Conservation (phyloP, 1,284 basidiomycete genomes). For the Ganoderma meredithae region DNA sequence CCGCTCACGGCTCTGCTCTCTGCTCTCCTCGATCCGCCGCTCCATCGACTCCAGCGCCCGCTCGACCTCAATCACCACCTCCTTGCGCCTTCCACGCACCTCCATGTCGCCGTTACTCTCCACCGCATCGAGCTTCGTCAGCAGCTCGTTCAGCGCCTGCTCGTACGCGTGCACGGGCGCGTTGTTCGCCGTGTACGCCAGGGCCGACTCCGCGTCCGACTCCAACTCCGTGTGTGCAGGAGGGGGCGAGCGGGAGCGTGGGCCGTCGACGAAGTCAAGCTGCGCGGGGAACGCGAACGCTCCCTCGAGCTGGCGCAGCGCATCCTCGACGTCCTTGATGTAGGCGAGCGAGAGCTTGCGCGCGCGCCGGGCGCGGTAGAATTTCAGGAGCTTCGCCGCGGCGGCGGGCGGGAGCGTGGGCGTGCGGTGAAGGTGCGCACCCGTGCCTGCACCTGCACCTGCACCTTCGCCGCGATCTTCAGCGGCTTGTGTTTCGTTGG, state of each 20-base stretch:
- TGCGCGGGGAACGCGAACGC: slow-evolving; percentile 44
- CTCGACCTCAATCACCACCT: slow-evolving; percentile 69
- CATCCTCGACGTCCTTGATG: slow-evolving; percentile 39
- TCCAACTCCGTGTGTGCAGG: slow-evolving; percentile 13
- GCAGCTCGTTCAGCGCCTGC: slow-evolving; percentile 62
- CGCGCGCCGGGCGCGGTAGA: too few relatives aligned
- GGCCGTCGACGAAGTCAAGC: slow-evolving; percentile 41
- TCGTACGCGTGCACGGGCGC: slow-evolving; percentile 57
- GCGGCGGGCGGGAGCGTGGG: too few relatives aligned
- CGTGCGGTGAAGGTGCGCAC: slow-evolving; percentile 10
- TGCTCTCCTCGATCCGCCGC: slow-evolving; percentile 45
- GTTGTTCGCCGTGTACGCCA: slow-evolving; percentile 54
- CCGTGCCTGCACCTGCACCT: slow-evolving; percentile 16
- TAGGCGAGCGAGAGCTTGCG: slow-evolving; percentile 30
- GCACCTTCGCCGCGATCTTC: slow-evolving; percentile 21
- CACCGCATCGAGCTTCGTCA: slow-evolving; percentile 71
- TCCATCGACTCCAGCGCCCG: slow-evolving; percentile 58
- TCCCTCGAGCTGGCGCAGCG: slow-evolving; percentile 38
- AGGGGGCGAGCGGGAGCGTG: slow-evolving; percentile 13
- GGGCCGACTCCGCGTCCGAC: slow-evolving; percentile 22
- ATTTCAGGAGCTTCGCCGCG: too few relatives aligned
- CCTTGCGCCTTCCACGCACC: slow-evolving; percentile 65
- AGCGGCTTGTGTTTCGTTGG: too few relatives aligned
- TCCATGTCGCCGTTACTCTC: slow-evolving; percentile 66
- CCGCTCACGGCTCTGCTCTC: slow-evolving; percentile 32